Percentiles rank a stretch among this genome's conserved stretches.
These are phyloP conservation scores for Eucalyptus curtisii DNA, from an alignment of 345 rosid species.

Conservation along the genomic window DNA sequence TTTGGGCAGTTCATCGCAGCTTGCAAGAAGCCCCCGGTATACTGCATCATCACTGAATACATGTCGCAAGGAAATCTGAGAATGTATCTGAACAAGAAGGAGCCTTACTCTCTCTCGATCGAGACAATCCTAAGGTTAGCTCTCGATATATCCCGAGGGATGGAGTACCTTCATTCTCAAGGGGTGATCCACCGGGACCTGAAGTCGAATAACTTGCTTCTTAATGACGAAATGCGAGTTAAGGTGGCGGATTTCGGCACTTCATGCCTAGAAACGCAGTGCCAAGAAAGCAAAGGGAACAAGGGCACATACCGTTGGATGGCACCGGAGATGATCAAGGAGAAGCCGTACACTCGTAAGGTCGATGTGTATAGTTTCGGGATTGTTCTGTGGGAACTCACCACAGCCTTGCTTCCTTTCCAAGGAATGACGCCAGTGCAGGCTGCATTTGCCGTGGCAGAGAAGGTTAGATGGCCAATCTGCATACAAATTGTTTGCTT, in stretches of 20 bases:
- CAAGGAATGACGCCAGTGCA: constrained; percentile 99
- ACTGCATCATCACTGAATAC: constrained; percentile 96
- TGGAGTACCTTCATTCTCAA: constrained; percentile 99
- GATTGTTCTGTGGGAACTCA: constrained; percentile 97
- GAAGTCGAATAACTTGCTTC: constrained; percentile 82
- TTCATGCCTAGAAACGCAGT: constrained; percentile 90
- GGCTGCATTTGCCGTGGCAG: constrained; percentile 98
- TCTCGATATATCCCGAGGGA: constrained; percentile 95
- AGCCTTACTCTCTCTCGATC: constrained; percentile 85
- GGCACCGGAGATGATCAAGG: constrained; percentile 99
- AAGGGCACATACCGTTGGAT: constrained; percentile 98
- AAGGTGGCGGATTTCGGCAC: constrained; percentile 98
- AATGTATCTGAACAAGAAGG: constrained; percentile 99
- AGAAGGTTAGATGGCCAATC: constrained; percentile 44
- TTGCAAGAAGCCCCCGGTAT: constrained; percentile 93
- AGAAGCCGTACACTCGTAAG: constrained; percentile 83
- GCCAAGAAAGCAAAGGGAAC: constrained; percentile 80
- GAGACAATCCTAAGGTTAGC: constrained; percentile 85
- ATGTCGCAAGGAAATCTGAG: constrained; percentile 98
- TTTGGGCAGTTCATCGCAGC: constrained; percentile 83
- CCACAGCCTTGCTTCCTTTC: constrained; percentile 93
- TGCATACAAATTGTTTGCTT: not conserved
- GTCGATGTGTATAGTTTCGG: constrained; percentile 98
- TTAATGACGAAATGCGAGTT: constrained; percentile 92
- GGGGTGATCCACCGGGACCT: constrained; percentile 98